Evolutionary conservation across 176 grass and related monocot genomes (phyloP).

Genomic region (Melocanna baccifera): DNA sequence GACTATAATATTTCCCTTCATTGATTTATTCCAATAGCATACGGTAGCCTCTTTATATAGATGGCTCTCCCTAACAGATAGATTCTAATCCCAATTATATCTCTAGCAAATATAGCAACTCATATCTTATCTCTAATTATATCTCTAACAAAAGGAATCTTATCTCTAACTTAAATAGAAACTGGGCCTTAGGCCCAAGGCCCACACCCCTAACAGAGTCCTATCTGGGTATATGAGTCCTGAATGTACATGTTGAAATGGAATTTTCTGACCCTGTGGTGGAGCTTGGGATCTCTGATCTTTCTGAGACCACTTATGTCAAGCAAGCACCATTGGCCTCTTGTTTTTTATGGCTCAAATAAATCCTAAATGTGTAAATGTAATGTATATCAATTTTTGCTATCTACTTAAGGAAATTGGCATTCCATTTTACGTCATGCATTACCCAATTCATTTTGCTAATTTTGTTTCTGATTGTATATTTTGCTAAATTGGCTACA

Average conservation of each 20-base stretch:
- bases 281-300: slow-evolving; percentile 19
- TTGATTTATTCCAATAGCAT: too few species aligned
- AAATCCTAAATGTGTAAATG: slow-evolving; percentile 2
- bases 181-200: too few species aligned
- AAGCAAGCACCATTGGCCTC: not conserved
- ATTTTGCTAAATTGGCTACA: not conserved
- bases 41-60: too few species aligned
- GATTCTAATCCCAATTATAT: too few species aligned
- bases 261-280: not conserved
- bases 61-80: too few species aligned
- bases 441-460: not conserved
- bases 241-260: slow-evolving; percentile 32
- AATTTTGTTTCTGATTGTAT: not conserved
- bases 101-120: too few species aligned
- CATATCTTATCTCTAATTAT: too few species aligned
- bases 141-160: too few species aligned
- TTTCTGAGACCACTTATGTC: not conserved
- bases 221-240: slow-evolving; percentile 41
- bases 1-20: too few species aligned
- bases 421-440: not conserved
- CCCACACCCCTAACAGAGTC: too few species aligned
- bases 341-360: slow-evolving; percentile 24
- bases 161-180: too few species aligned
- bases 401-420: slow-evolving; percentile 11
- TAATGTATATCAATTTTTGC: not conserved